phyloP scores from a whole-genome alignment of 371 early-diverging fungal species.

The Scutellospora calospora region DNA sequence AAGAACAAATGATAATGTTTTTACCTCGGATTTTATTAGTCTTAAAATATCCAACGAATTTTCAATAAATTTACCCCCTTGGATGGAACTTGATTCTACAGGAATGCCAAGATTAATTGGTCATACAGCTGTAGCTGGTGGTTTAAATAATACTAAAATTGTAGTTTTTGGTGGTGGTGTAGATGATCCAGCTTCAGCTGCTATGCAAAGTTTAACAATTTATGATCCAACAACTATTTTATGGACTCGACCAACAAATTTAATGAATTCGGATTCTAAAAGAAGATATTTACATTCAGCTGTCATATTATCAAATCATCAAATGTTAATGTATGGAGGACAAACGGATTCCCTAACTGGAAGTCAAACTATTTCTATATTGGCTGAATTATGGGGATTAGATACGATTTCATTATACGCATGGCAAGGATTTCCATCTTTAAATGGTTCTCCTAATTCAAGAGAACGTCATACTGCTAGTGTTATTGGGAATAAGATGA shows the following conservation, averaged over 20 bases:
- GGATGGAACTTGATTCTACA: background rate
- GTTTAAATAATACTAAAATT: slow-evolving; percentile 7
- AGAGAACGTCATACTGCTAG: slow-evolving; percentile 20
- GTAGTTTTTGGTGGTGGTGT: slow-evolving; percentile 30
- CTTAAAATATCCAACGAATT: background rate
- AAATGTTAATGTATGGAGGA: slow-evolving; percentile 36
- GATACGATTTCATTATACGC: background rate
- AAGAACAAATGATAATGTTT: background rate
- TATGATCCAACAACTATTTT: background rate
- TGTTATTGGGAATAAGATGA: slow-evolving; percentile 9
- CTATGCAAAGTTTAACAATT: background rate
- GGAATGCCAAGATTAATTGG: background rate
- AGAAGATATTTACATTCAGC: slow-evolving; percentile 21
- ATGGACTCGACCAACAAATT: background rate
- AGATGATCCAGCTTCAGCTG: background rate
- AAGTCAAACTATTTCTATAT: background rate
- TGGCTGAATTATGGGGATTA: slow-evolving; percentile 18
- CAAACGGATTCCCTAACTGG: background rate
- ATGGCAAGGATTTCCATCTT: background rate
- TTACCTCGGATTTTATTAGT: background rate
- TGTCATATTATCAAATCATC: background rate
- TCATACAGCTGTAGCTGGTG: slow-evolving; percentile 8
- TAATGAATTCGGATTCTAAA: background rate
- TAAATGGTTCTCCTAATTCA: background rate
- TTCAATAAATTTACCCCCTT: background rate